phyloP scores from a whole-genome alignment of 2,329 filamentous ascomycete genomes.

The Claviceps humidiphila region DNA sequence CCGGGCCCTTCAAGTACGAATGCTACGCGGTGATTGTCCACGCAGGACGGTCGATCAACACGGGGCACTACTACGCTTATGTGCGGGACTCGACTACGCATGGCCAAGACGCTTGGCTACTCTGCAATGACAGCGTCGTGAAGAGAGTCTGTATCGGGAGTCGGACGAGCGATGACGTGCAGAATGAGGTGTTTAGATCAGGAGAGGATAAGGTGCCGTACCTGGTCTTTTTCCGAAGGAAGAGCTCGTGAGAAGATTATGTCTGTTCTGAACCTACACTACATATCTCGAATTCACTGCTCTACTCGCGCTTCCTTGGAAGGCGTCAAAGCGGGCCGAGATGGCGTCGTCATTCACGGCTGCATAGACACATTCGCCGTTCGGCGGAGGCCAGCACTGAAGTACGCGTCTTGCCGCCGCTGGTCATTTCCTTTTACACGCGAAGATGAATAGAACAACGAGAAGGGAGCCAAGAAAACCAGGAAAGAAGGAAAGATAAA shows the following conservation, averaged over 20 bases:
- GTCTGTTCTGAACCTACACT: not conserved
- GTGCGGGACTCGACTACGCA: constrained; percentile 42
- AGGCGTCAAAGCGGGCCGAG: too few relatives aligned
- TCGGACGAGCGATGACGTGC: constrained; percentile 20
- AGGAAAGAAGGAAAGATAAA: not conserved
- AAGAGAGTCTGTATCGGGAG: constrained; percentile 28
- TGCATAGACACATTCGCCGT: too few relatives aligned
- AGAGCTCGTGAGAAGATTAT: constrained; percentile 10
- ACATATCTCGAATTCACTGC: not conserved
- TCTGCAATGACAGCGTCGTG: constrained; percentile 33
- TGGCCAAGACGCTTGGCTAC: constrained; percentile 32
- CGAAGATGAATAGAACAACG: not conserved
- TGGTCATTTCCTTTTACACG: too few relatives aligned
- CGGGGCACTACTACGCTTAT: constrained; percentile 70
- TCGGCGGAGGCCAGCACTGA: too few relatives aligned
- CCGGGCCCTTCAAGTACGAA: constrained; percentile 59
- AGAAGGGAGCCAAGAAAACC: not conserved
- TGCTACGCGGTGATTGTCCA: constrained; percentile 79
- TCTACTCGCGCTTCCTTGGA: too few relatives aligned
- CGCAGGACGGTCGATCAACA: constrained; percentile 49
- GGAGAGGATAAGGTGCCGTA: constrained; percentile 29
- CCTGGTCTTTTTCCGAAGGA: constrained; percentile 31
- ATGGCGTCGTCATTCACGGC: too few relatives aligned
- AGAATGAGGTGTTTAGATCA: constrained; percentile 26
- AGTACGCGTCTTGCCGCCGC: too few relatives aligned